Conservation (phyloP, 441 rosid genomes). For the Metrosideros polymorpha region DNA sequence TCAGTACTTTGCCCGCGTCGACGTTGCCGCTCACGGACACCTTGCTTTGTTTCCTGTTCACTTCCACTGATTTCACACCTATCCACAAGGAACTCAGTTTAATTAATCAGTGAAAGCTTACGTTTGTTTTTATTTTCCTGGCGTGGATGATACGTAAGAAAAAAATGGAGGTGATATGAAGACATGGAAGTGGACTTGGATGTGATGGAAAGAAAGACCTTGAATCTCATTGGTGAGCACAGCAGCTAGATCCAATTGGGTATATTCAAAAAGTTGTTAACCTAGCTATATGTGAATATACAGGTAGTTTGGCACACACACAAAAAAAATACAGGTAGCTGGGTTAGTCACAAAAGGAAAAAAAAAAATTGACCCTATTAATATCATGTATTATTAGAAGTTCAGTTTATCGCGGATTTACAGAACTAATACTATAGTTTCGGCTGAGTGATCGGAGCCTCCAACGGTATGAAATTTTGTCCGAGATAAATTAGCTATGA, state of each 20-base stretch:
- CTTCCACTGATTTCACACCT: not conserved
- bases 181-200: not conserved
- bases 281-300: not conserved
- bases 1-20: not conserved
- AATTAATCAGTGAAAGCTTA: not conserved
- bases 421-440: not conserved
- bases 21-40: conserved; percentile 1
- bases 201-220: not conserved
- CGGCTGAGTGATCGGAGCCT: not conserved
- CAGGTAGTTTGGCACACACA: too few relatives aligned
- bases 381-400: not conserved
- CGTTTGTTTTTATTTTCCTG: not conserved
- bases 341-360: not conserved
- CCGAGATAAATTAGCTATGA: not conserved
- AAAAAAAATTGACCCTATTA: not conserved
- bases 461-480: not conserved
- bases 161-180: not conserved
- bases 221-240: not conserved
- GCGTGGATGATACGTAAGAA: not conserved
- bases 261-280: not conserved
- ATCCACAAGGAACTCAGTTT: not conserved
- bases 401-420: not conserved
- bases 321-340: too few relatives aligned
- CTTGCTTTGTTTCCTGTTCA: not conserved
- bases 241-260: not conserved